phyloP scores from a whole-genome alignment of 805 yeast genomes.

The Candida maesae region DNA sequence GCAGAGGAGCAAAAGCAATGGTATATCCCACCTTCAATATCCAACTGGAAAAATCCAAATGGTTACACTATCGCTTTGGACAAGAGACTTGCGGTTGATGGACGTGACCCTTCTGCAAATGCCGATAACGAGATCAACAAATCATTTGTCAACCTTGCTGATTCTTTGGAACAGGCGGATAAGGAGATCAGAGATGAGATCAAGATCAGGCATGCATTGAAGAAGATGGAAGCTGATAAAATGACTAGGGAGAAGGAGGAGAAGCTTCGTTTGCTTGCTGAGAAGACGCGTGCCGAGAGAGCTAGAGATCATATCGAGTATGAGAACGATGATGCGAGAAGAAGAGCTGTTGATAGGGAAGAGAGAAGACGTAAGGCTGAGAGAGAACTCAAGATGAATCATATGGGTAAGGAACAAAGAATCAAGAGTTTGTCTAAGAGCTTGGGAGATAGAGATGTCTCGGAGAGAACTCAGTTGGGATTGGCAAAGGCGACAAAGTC shows the following conservation, averaged over 20 bases:
- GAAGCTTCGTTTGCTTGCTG: slow-evolving; percentile 46
- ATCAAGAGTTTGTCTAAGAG: slow-evolving; percentile 39
- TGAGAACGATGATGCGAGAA: slow-evolving; percentile 23
- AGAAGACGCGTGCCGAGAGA: slow-evolving; percentile 41
- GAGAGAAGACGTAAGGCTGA: slow-evolving; percentile 46
- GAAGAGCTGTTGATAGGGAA: slow-evolving; percentile 37
- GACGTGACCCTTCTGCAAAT: slow-evolving; percentile 33
- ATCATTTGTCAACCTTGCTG: slow-evolving; percentile 58
- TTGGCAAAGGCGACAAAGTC: slow-evolving; percentile 37
- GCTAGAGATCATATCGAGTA: slow-evolving; percentile 5
- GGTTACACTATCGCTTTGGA: slow-evolving; percentile 84
- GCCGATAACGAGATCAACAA: slow-evolving; percentile 42
- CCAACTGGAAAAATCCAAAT: slow-evolving; percentile 93
- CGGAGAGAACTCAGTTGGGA: slow-evolving; percentile 53
- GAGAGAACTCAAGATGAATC: slow-evolving; percentile 39
- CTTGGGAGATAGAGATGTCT: slow-evolving; percentile 47
- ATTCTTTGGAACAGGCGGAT: slow-evolving; percentile 72
- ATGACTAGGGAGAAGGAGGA: slow-evolving; percentile 49
- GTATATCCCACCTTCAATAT: slow-evolving; percentile 87
- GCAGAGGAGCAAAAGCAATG: slow-evolving; percentile 75
- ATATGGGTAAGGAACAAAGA: slow-evolving; percentile 42
- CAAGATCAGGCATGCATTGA: slow-evolving; percentile 45
- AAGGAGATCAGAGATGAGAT: slow-evolving; percentile 54
- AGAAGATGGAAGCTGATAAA: slow-evolving; percentile 45
- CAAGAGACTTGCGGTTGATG: slow-evolving; percentile 58